Evolutionary conservation across 257 asterid species (phyloP).

Genomic region (Petunia secreta): DNA sequence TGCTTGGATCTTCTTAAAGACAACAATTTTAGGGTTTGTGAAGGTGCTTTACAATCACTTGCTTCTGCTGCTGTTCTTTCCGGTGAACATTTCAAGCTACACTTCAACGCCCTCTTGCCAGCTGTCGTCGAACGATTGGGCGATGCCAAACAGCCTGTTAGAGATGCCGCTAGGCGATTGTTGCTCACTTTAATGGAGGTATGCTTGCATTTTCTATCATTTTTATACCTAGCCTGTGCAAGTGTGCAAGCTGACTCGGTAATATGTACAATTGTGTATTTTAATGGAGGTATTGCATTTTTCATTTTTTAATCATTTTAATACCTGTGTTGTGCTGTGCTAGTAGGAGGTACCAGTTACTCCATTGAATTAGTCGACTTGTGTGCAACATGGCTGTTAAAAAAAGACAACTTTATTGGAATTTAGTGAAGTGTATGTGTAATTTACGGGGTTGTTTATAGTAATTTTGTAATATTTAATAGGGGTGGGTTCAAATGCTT

Average conservation of each 20-base stretch:
- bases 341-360: no score
- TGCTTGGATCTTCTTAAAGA: conserved; percentile 96
- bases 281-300: conserved; percentile 77
- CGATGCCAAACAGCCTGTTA: conserved; percentile 89
- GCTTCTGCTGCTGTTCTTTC: conserved; percentile 98
- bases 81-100: conserved; percentile 96
- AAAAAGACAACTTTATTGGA: neutral
- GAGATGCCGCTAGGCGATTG: conserved; percentile 88
- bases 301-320: no score
- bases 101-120: conserved; percentile 89
- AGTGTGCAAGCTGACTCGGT: no score
- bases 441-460: neutral
- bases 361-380: no score
- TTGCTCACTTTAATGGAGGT: conserved; percentile 99
- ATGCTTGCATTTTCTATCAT: conserved; percentile 20
- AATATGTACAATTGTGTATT: neutral
- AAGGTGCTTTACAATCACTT: conserved; percentile 89
- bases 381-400: no score
- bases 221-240: no score
- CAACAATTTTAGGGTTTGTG: conserved; percentile 89
- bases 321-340: neutral
- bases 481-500: neutral
- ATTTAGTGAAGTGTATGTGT: neutral
- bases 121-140: conserved; percentile 92
- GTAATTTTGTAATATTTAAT: neutral